Base-by-base conservation (phyloP, 352 stramenopile species). In the Globisporangium spinosum region DNA sequence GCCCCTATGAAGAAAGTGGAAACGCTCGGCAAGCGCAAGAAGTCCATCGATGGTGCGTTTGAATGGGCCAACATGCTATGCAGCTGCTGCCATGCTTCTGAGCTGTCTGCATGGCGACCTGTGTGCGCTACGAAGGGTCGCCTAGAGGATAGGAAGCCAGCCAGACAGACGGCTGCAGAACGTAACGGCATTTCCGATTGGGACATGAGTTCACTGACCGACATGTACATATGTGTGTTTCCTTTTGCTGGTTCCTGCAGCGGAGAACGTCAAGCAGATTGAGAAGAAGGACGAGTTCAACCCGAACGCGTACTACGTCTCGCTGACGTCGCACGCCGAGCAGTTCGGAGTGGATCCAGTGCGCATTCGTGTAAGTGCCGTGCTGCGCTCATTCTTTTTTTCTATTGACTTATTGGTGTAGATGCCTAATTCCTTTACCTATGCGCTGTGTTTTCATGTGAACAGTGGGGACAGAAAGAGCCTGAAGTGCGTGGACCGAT, bases 391-490 rank as follows among this genome's bases (percentile, higher is more conserved):
- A 22, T 38, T 38, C 3, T 51, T 29, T 60, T 7, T 60, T 6
- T 27, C 4, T 60, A 7, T 51, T 51, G 43, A 22, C 43, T 12
- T 51, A 34, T 34, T 5, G 27, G 2, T 22, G 43, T 25, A 22
- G 43, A 23, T 0, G 17, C 10, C 17, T 51, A 22, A 51, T 15
- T 22, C 17, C 40, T 22, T 2, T 22, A 49, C 17, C 12, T 29
- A 43, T 60, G 32, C 5, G 7, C 25, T 61, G 38, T 68, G 38
- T 60, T 8, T 35, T 64, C 9, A 29, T 58, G 34, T 60, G n/a
- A 91, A 45, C 77, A 95, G 74, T 99, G 96, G 96, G 94, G 93
- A 3, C 85, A 97, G 75, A 87, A 91, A 58, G 87, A 97, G 73
- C 90, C 96, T 29, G 73, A 93, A 27, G 83, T 98, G 49, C 90